phyloP scores from a whole-genome alignment of 768 basidiomycete genomes.

The Termitomyces sp. region DNA sequence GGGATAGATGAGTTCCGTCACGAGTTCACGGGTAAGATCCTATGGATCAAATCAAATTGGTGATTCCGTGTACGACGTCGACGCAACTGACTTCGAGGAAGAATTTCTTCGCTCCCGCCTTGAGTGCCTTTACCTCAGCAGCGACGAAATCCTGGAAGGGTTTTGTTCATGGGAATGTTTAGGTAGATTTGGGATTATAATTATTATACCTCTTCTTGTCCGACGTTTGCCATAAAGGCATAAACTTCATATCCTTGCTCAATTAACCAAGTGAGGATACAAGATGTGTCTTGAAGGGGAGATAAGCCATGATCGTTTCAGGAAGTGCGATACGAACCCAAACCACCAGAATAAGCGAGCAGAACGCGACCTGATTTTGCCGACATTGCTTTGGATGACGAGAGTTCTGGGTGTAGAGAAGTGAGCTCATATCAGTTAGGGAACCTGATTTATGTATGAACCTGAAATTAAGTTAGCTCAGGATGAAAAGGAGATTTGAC shows the following conservation, averaged over 20 bases:
- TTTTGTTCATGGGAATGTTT: slow-evolving; percentile 4
- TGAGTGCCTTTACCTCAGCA: slow-evolving; percentile 84
- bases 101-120: slow-evolving; percentile 95
- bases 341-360: slow-evolving; percentile 96
- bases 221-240: slow-evolving; percentile 96
- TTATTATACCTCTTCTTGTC: slow-evolving; percentile 86
- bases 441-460: no score
- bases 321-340: slow-evolving; percentile 64
- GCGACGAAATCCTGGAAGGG: slow-evolving; percentile 81
- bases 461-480: no score
- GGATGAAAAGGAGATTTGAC: no score
- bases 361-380: slow-evolving; percentile 78
- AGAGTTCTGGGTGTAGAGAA: not conserved
- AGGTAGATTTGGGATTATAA: no score
- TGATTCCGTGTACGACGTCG: not conserved
- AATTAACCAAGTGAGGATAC: slow-evolving; percentile 98
- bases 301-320: slow-evolving; percentile 12
- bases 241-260: slow-evolving; percentile 97
- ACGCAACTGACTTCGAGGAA: slow-evolving; percentile 64
- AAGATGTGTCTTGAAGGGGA: slow-evolving; percentile 81
- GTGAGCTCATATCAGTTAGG: no score
- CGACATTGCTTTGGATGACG: slow-evolving; percentile 34
- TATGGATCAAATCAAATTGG: slow-evolving; percentile 23
- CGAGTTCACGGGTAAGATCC: slow-evolving; percentile 94
- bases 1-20: slow-evolving; percentile 95